These are phyloP conservation scores for Sergeia podlipaevii DNA, from an alignment of 208 protist genomes.

Conservation along the genomic window DNA sequence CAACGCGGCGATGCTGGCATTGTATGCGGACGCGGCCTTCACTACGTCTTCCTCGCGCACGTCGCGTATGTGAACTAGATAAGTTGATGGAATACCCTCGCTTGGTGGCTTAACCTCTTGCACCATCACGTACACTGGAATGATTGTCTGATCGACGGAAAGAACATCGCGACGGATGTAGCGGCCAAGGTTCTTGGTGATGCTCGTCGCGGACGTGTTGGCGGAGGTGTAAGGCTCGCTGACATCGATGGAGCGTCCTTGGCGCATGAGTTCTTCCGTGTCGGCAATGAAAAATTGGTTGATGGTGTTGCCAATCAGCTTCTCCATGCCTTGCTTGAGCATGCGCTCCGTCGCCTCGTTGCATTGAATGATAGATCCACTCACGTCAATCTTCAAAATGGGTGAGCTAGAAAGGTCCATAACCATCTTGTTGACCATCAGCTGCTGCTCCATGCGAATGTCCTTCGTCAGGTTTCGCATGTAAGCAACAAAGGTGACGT, in stretches of 20 bases:
- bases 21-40: neutral
- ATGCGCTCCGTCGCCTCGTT: constrained; percentile 12
- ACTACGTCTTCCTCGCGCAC: constrained; percentile 9
- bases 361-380: constrained; percentile 11
- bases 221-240: too few species aligned
- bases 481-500: constrained; percentile 10
- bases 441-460: constrained; percentile 8
- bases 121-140: constrained; percentile 15
- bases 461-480: constrained; percentile 11
- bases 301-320: constrained; percentile 23
- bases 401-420: constrained; percentile 4
- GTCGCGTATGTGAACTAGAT: constrained; percentile 13
- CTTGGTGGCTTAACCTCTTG: constrained; percentile 2
- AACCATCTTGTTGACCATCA: constrained; percentile 12
- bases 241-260: too few species aligned
- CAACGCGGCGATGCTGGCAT: constrained; percentile 16
- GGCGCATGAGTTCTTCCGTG: too few species aligned
- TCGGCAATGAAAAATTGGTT: constrained; percentile 22
- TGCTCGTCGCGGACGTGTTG: too few species aligned
- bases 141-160: constrained; percentile 4
- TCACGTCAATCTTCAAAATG: constrained; percentile 11
- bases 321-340: neutral
- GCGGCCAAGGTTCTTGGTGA: too few species aligned
- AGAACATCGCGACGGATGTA: too few species aligned
- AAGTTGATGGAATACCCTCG: neutral